Percentiles rank a stretch among this genome's conserved stretches.
Evolutionary conservation across 2,329 filamentous ascomycete species (phyloP).

Genomic region (Blastomyces parvus): DNA sequence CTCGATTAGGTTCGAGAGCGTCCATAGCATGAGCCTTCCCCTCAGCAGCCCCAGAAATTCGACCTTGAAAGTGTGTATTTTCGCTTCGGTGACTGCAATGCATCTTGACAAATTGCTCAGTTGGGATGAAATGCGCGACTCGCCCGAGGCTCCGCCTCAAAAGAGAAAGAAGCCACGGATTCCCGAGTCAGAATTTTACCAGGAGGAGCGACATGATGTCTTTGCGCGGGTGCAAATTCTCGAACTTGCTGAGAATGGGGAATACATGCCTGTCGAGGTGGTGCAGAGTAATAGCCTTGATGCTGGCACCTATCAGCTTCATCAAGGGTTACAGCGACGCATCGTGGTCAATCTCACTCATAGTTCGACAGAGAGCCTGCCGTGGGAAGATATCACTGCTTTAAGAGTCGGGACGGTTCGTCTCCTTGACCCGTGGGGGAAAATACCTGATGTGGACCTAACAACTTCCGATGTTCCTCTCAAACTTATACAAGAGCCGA

Average conservation of each 20-base stretch:
- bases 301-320: slow-evolving; percentile 83
- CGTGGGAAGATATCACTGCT: slow-evolving; percentile 74
- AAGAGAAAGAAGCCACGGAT: slow-evolving; percentile 58
- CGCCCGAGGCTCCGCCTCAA: slow-evolving; percentile 46
- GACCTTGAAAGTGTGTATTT: slow-evolving; percentile 76
- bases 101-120: slow-evolving; percentile 94
- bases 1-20: slow-evolving; percentile 87
- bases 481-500: slow-evolving; percentile 66
- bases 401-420: slow-evolving; percentile 73
- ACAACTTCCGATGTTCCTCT: slow-evolving; percentile 65
- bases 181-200: slow-evolving; percentile 84
- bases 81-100: slow-evolving; percentile 82
- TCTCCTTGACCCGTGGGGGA: slow-evolving; percentile 74
- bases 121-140: slow-evolving; percentile 97
- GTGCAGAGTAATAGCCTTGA: slow-evolving; percentile 77
- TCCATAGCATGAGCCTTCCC: slow-evolving; percentile 94
- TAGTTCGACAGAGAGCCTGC: slow-evolving; percentile 75
- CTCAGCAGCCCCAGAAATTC: slow-evolving; percentile 65
- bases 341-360: slow-evolving; percentile 84
- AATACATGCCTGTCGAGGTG: slow-evolving; percentile 87
- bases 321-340: slow-evolving; percentile 85
- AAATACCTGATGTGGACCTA: slow-evolving; percentile 67
- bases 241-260: slow-evolving; percentile 82
- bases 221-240: slow-evolving; percentile 81
- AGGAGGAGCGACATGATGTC: slow-evolving; percentile 87